Percentiles rank a stretch among this genome's conserved stretches.
Evolutionary conservation across 495 filamentous ascomycete genomes (phyloP).

Genomic region (Lentithecium fluviatile): DNA sequence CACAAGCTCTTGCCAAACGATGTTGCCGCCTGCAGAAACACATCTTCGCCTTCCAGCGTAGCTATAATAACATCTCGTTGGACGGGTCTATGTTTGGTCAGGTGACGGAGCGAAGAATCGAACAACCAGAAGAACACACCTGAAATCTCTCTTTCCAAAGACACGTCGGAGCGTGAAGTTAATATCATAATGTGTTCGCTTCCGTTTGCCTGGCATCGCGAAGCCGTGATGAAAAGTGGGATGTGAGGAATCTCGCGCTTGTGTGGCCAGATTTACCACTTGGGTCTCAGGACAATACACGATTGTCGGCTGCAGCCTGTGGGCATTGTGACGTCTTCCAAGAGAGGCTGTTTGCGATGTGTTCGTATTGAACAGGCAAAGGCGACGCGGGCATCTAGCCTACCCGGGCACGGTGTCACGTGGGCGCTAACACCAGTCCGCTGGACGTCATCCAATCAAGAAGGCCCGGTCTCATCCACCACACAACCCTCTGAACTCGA

Average conservation of each 20-base stretch:
- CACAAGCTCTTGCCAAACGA: conserved; percentile 94
- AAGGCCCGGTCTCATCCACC: no score
- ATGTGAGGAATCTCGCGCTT: not conserved
- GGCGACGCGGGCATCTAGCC: no score
- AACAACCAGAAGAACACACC: conserved; percentile 49
- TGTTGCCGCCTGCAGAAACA: conserved; percentile 94
- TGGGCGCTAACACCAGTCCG: no score
- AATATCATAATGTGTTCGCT: conserved; percentile 55
- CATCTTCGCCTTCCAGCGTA: conserved; percentile 79
- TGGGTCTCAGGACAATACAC: no score
- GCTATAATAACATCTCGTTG: conserved; percentile 85
- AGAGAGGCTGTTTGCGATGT: no score
- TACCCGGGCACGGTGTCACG: no score
- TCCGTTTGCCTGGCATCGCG: conserved; percentile 27
- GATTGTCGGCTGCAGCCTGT: no score
- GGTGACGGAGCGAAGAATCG: not conserved
- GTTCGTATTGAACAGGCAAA: no score
- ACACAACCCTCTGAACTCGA: no score
- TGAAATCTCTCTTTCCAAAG: conserved; percentile 73
- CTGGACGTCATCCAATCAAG: no score
- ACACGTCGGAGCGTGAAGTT: conserved; percentile 82
- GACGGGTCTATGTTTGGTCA: conserved; percentile 57
- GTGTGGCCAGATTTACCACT: no score
- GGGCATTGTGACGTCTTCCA: no score
- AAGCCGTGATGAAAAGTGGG: not conserved